phyloP scores from a whole-genome alignment of 2,329 filamentous ascomycete species.

The Hortaea sp. region DNA sequence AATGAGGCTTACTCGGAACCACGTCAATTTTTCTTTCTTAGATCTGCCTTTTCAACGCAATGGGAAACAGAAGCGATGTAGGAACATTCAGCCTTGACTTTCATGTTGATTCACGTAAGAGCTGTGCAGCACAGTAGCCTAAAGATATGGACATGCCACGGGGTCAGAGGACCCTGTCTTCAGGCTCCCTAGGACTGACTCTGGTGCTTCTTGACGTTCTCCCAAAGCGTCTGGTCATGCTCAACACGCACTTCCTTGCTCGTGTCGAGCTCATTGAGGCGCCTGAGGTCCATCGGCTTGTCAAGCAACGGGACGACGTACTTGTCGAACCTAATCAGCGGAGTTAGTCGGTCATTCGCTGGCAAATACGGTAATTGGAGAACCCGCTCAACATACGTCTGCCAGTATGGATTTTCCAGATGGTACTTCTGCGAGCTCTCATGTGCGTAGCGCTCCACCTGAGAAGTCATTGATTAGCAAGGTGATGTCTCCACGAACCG shows the following conservation, averaged over 20 bases:
- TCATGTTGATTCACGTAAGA: no score
- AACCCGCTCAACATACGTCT: background rate
- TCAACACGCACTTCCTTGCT: constrained; percentile 30
- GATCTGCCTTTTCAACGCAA: no score
- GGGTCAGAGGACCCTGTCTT: no score
- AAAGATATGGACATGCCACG: no score
- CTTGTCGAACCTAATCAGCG: constrained; percentile 58
- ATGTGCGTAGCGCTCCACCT: constrained; percentile 57
- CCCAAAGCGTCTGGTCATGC: constrained; percentile 23
- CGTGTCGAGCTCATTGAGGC: constrained; percentile 57
- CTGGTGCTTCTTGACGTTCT: constrained; percentile 26
- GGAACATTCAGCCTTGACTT: no score
- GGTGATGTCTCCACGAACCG: background rate
- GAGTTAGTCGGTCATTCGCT: background rate
- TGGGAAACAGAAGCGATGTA: no score
- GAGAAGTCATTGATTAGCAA: background rate
- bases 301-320: constrained; percentile 61
- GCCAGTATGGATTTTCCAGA: constrained; percentile 3
- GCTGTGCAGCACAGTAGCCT: no score
- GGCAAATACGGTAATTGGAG: background rate
- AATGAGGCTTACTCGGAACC: no score
- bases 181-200: constrained; percentile 6
- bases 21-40: no score
- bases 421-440: constrained; percentile 37
- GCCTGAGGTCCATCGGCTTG: constrained; percentile 57